A percentile compares a stretch with the other conserved stretches of the same genome.
phyloP scores from a whole-genome alignment of 2,329 filamentous ascomycete species.

The Xylariaceae sp. region DNA sequence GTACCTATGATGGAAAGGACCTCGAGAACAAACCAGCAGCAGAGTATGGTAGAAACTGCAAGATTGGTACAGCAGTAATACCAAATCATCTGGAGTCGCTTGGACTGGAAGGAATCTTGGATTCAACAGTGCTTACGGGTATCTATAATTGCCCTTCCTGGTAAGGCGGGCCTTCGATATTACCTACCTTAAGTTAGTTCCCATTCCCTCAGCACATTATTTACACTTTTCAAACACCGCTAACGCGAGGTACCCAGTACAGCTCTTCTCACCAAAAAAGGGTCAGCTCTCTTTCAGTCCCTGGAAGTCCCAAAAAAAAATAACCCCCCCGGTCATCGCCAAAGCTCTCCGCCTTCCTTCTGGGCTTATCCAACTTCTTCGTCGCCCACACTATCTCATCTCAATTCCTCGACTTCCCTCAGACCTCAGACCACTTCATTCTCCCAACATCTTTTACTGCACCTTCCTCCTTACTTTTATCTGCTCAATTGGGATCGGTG shows the following conservation, averaged over 20 bases:
- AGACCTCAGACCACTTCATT: constrained; percentile 17
- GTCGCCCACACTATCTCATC: constrained; percentile 25
- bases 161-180: constrained; percentile 22
- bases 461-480: constrained; percentile 2
- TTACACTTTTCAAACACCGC: constrained; percentile 21
- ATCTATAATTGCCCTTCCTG: constrained; percentile 11
- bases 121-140: constrained; percentile 10
- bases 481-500: constrained; percentile 19
- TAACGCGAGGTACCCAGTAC: constrained; percentile 23
- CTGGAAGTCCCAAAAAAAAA: constrained; percentile 17
- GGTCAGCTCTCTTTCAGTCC: constrained; percentile 17
- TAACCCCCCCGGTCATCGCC: constrained; percentile 24
- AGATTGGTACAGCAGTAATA: neutral
- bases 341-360: constrained; percentile 23
- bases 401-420: constrained; percentile 22
- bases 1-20: neutral
- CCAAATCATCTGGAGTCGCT: neutral
- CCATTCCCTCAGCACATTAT: neutral
- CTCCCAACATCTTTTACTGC: constrained; percentile 11
- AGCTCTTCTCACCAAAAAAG: constrained; percentile 27
- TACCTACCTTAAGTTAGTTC: neutral
- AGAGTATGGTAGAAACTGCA: neutral
- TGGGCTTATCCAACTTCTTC: constrained; percentile 26
- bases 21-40: neutral
- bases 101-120: neutral